Percentiles rank a stretch among this genome's conserved stretches.
Conservation (phyloP, 2,329 filamentous ascomycete species). For the Fusarium kyushuense region DNA sequence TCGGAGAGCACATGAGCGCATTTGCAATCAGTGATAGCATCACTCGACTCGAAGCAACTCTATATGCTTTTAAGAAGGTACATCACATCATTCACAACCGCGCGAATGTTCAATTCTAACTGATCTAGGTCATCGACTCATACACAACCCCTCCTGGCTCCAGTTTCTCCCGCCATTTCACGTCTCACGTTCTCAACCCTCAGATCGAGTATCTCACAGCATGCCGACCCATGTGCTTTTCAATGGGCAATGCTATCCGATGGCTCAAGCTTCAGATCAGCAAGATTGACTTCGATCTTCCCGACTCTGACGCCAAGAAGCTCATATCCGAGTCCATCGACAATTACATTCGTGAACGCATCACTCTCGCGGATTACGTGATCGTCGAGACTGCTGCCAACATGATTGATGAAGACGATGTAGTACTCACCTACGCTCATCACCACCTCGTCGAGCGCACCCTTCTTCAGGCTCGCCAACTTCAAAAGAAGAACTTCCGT, state of each 20-base stretch:
- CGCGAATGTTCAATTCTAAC: constrained; percentile 11
- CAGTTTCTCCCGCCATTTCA: constrained; percentile 90
- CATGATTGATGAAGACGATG: constrained; percentile 82
- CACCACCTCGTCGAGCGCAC: constrained; percentile 88
- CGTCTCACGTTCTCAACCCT: constrained; percentile 88
- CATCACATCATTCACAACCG: constrained; percentile 19
- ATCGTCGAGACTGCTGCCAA: constrained; percentile 82
- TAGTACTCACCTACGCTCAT: constrained; percentile 87
- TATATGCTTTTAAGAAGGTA: constrained; percentile 90
- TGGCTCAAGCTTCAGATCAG: constrained; percentile 94
- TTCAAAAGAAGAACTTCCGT: constrained; percentile 77
- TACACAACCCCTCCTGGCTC: constrained; percentile 89
- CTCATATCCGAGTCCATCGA: constrained; percentile 85
- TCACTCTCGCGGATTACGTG: constrained; percentile 86
- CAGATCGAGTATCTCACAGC: constrained; percentile 96
- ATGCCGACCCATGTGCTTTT: constrained; percentile 94
- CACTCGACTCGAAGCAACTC: constrained; percentile 85
- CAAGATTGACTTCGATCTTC: constrained; percentile 86
- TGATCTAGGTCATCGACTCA: constrained; percentile 81
- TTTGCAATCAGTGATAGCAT: constrained; percentile 92
- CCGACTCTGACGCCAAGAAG: constrained; percentile 85
- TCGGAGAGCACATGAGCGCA: constrained; percentile 90
- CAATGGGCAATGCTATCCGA: constrained; percentile 96
- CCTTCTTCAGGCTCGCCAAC: constrained; percentile 76
- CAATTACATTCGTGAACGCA: constrained; percentile 88